phyloP scores from a whole-genome alignment of 805 yeast species.

The Metschnikowia similis region DNA sequence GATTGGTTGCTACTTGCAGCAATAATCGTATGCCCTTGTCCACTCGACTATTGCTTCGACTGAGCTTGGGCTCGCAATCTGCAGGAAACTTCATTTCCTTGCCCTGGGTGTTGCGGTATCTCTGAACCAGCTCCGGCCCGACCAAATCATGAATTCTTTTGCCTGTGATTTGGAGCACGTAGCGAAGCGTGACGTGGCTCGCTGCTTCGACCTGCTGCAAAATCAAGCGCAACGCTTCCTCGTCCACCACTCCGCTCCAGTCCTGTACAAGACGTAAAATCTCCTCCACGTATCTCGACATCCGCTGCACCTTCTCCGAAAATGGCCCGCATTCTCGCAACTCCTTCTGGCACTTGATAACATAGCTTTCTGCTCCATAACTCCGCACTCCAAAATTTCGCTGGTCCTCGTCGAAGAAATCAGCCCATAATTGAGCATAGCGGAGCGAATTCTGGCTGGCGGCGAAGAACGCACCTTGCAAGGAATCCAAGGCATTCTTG shows the following conservation, averaged over 20 bases:
- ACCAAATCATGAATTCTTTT: background rate
- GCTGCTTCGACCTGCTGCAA: constrained; percentile 2
- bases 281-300: background rate
- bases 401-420: background rate
- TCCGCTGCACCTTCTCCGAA: background rate
- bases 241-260: background rate
- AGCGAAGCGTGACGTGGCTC: background rate
- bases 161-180: background rate
- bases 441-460: background rate
- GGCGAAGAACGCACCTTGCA: background rate
- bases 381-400: constrained; percentile 1
- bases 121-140: background rate
- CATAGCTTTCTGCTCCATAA: constrained; percentile 7
- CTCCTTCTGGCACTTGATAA: constrained; percentile 8
- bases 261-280: background rate
- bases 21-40: background rate
- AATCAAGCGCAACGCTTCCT: background rate
- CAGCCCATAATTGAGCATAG: constrained; percentile 2
- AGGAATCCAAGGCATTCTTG: background rate
- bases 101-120: background rate
- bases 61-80: background rate
- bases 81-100: background rate
- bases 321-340: background rate
- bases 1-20: constrained; percentile 1
- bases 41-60: background rate